Evolutionary conservation across 176 grass and related monocot genomes (phyloP).

Genomic region (Pontederia crassipes): DNA sequence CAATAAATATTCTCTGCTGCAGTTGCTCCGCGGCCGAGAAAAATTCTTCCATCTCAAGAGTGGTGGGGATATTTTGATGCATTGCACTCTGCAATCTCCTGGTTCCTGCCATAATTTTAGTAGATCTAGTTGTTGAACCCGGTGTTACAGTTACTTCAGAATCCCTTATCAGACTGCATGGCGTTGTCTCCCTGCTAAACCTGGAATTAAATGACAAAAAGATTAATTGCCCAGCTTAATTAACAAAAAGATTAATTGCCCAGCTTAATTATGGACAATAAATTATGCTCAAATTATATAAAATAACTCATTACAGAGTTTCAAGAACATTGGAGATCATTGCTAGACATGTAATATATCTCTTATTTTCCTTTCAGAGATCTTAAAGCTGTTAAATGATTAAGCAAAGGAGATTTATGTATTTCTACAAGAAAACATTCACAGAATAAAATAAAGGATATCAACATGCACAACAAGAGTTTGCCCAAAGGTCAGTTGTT

Average conservation of each 20-base stretch:
- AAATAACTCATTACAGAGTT: no score
- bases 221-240: neutral
- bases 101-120: neutral
- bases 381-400: no score
- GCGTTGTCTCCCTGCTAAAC: constrained; percentile 34
- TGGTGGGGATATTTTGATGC: constrained; percentile 9
- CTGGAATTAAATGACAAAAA: constrained; percentile 2
- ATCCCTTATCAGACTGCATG: constrained; percentile 31
- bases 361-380: no score
- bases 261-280: neutral
- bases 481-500: no score
- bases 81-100: constrained; percentile 6
- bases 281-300: no score
- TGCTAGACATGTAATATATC: no score
- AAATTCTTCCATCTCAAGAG: constrained; percentile 33
- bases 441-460: no score
- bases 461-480: no score
- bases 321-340: no score
- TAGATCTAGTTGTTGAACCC: constrained; percentile 23
- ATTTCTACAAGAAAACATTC: no score
- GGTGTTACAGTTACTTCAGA: constrained; percentile 19
- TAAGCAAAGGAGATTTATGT: no score
- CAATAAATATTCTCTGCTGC: constrained; percentile 31
- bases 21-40: constrained; percentile 24
- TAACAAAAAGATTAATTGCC: neutral